Percentiles rank a stretch among this genome's conserved stretches.
phyloP scores from a whole-genome alignment of 495 filamentous ascomycete genomes.

The Aspergillus wentii region DNA sequence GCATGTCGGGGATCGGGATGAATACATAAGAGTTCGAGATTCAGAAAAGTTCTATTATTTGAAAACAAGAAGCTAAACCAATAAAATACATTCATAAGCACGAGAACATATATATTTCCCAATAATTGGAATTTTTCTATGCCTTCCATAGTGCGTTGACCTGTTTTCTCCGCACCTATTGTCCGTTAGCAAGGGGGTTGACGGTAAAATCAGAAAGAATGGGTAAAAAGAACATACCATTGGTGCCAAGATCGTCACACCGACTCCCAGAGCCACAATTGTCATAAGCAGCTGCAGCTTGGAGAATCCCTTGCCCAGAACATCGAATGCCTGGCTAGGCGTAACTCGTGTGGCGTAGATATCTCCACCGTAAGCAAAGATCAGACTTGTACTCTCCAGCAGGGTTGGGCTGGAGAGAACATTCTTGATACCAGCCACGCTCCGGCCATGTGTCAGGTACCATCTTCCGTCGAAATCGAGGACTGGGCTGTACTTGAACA shows the following conservation, averaged over 20 bases:
- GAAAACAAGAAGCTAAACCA: too few relatives aligned
- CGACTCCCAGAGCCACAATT: conserved; percentile 68
- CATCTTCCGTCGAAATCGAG: conserved; percentile 83
- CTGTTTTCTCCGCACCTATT: conserved; percentile 37
- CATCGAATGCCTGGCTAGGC: conserved; percentile 84
- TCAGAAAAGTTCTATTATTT: too few relatives aligned
- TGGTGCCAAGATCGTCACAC: conserved; percentile 72
- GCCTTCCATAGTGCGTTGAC: conserved; percentile 39
- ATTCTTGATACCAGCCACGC: conserved; percentile 68
- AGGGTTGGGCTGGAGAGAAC: conserved; percentile 69
- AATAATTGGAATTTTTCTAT: too few relatives aligned
- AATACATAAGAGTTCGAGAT: too few relatives aligned
- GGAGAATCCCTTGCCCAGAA: conserved; percentile 88
- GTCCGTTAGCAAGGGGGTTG: conserved; percentile 10
- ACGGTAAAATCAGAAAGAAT: neutral
- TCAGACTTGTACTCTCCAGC: conserved; percentile 89
- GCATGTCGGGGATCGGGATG: too few relatives aligned
- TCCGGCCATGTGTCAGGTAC: conserved; percentile 75
- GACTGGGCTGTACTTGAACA: conserved; percentile 67
- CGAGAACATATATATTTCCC: too few relatives aligned
- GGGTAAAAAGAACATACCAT: conserved; percentile 57
- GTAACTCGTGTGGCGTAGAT: conserved; percentile 80
- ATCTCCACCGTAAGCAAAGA: conserved; percentile 85
- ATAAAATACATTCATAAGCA: too few relatives aligned
- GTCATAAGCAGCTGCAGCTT: conserved; percentile 81